Evolutionary conservation across 805 yeast genomes (phyloP), one percentile per base, ranked within the genome.

Genomic region (Barnettozyma wickerhamii): DNA sequence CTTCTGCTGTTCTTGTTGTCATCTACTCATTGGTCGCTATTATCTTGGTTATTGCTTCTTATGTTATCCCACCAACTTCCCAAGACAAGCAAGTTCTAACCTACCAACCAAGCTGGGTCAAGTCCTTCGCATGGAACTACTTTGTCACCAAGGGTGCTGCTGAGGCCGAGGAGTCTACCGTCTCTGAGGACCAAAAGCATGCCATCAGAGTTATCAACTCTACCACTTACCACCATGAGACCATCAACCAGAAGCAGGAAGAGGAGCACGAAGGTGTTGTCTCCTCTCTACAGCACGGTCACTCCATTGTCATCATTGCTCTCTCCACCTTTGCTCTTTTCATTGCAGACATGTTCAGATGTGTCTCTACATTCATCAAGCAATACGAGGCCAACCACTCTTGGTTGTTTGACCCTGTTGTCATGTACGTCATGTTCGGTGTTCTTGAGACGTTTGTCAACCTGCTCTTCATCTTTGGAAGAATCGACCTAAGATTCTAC

Each of bases 401-500:
- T 20, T 69, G 74, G 71, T 65, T 77, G 28, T 67, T 66, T 53
- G 63, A 69, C 42, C 77, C 80, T n/a, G 75, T 74, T 35, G 79
- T 77, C 20, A 77, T 81, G 78, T 84, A 81, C 59, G 69, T 79
- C 23, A 62, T 75, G 48, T 84, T 84, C 74, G 90, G 90, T 35
- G 77, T 72, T 9, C 66, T 81, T 34, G 93, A 84, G 64, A 67
- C 72, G 0, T 50, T 80, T 19, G 77, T 79, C 43, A 74, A 79
- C 50, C 35, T 76, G 14, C 47, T 79, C 28, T 81, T 77, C 59
- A 58, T 84, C 42, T 51, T 81, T 30, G 78, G 81, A 21, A 74
- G 95, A 62, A 75, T 81, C 35, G 95, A 84, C 59, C 68, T 84
- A 54, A 73, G 93, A 62, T 84, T 84, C 65, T 84, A 84, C 71